Conservation (phyloP, 2,329 filamentous ascomycete genomes). For the Colletotrichum limetticola region DNA sequence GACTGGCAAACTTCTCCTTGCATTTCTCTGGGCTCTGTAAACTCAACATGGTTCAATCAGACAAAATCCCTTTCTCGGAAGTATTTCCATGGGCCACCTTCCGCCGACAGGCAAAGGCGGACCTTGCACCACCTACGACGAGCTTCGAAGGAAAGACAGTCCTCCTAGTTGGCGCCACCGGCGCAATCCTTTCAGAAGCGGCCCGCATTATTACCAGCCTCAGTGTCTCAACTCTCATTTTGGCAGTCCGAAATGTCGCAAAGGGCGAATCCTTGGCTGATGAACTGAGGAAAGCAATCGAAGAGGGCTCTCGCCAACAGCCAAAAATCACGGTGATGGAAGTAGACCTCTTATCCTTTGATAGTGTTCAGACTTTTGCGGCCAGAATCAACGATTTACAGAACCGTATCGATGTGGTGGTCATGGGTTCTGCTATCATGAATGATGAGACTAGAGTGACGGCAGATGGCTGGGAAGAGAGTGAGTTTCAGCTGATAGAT, state of each 20-base stretch:
- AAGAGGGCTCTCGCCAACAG: neutral
- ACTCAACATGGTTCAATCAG: constrained; percentile 2
- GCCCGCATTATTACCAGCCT: neutral
- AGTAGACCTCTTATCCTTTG: neutral
- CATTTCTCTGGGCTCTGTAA: neutral
- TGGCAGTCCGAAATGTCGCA: neutral
- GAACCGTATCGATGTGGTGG: neutral
- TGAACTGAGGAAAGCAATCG: neutral
- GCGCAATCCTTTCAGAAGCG: neutral
- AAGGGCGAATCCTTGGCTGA: neutral
- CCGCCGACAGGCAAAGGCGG: constrained; percentile 4
- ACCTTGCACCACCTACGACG: neutral
- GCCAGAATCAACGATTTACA: neutral
- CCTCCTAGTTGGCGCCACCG: constrained; percentile 6
- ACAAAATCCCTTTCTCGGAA: neutral
- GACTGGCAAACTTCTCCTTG: neutral
- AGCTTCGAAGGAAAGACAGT: neutral
- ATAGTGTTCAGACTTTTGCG: neutral
- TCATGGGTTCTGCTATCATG: constrained; percentile 6
- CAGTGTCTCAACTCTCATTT: neutral
- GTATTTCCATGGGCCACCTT: neutral
- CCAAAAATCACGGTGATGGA: neutral
- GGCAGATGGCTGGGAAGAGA: neutral
- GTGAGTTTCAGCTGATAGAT: neutral
- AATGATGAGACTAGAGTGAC: neutral